These are phyloP conservation scores for Lasiodiplodia sp. DNA, from an alignment of 2,329 filamentous ascomycete species.

Conservation along the genomic window DNA sequence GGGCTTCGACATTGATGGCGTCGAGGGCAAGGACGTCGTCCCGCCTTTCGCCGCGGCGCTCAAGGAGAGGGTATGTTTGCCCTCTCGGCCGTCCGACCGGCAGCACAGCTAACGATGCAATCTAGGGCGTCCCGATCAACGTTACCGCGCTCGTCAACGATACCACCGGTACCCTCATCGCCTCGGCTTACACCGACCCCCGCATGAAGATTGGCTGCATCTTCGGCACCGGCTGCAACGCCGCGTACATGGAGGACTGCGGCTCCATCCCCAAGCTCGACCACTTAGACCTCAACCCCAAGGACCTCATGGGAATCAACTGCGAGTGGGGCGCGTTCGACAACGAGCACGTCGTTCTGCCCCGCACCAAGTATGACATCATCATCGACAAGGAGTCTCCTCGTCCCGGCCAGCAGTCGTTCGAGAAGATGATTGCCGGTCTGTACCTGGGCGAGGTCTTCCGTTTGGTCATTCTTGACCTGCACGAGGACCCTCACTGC, in stretches of 20 bases:
- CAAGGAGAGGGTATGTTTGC: constrained; percentile 66
- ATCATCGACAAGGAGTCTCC: constrained; percentile 91
- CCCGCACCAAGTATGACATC: constrained; percentile 84
- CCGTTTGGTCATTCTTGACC: constrained; percentile 83
- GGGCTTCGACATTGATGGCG: constrained; percentile 91
- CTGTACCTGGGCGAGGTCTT: constrained; percentile 95
- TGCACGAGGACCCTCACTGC: constrained; percentile 70
- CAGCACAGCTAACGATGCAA: constrained; percentile 54
- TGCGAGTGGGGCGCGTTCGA: constrained; percentile 98
- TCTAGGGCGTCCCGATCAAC: constrained; percentile 87
- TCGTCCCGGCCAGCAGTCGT: constrained; percentile 90
- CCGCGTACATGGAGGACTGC: constrained; percentile 95
- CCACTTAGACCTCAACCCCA: constrained; percentile 84
- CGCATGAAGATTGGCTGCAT: constrained; percentile 96
- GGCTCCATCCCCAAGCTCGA: constrained; percentile 93
- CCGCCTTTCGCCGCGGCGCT: constrained; percentile 86
- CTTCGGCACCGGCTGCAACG: constrained; percentile 97
- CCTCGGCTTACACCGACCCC: constrained; percentile 93
- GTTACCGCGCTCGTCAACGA: constrained; percentile 95
- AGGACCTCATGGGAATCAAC: constrained; percentile 93
- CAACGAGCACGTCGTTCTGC: constrained; percentile 89
- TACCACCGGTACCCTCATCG: constrained; percentile 95
- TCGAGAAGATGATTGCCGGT: constrained; percentile 98
- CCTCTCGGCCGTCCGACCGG: constrained; percentile 7
- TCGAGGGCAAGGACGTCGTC: constrained; percentile 90